Percentiles rank a stretch among this genome's conserved stretches.
phyloP scores from a whole-genome alignment of 371 early-diverging fungal genomes.

The Mortierella sp. region DNA sequence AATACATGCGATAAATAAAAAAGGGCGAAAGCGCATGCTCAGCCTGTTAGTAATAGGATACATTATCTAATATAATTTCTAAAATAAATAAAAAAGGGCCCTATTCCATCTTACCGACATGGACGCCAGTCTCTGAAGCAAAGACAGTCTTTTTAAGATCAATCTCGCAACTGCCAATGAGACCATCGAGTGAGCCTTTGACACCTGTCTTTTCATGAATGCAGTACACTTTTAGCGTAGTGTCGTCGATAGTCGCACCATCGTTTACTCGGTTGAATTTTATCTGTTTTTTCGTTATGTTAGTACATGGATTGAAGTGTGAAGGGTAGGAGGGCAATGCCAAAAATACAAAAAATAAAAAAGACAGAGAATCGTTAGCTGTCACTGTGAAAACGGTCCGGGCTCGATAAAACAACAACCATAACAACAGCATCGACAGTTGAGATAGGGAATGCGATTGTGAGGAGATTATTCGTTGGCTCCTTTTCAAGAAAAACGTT shows the following conservation, averaged over 20 bases:
- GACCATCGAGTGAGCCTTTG: slow-evolving; percentile 37
- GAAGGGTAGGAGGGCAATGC: too few species aligned
- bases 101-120: slow-evolving; percentile 18
- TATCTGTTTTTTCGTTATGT: slow-evolving; percentile 20
- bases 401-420: too few species aligned
- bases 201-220: slow-evolving; percentile 47
- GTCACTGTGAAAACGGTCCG: too few species aligned
- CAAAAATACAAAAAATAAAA: too few species aligned
- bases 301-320: not conserved
- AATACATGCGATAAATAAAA: too few species aligned
- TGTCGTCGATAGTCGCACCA: slow-evolving; percentile 13
- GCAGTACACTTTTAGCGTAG: slow-evolving; percentile 36
- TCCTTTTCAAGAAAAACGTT: too few species aligned
- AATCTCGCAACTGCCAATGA: slow-evolving; percentile 48
- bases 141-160: slow-evolving; percentile 38
- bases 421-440: too few species aligned
- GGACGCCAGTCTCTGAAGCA: slow-evolving; percentile 10
- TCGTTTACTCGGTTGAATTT: slow-evolving; percentile 29
- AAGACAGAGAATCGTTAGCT: too few species aligned
- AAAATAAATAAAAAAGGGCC: too few species aligned
- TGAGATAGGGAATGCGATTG: too few species aligned
- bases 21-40: too few species aligned
- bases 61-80: too few species aligned
- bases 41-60: not conserved
- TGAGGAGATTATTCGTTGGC: not conserved